These are phyloP conservation scores for Proliferodiscus dingleyae DNA, from an alignment of 2,329 filamentous ascomycete genomes.

Conservation along the genomic window DNA sequence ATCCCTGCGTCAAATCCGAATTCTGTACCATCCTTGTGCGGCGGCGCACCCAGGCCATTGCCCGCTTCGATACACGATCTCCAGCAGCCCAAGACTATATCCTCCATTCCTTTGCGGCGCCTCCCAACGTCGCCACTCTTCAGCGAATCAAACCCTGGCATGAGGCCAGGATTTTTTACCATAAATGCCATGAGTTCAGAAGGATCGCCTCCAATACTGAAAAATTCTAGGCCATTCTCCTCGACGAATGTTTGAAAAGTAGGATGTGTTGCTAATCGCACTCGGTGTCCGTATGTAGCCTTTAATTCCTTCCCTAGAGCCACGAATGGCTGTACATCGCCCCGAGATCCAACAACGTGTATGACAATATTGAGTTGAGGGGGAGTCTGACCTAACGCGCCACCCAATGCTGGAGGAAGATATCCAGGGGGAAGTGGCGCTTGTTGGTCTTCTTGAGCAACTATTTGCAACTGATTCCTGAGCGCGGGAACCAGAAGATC, in stretches of 20 bases:
- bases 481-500: constrained; percentile 63
- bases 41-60: constrained; percentile 45
- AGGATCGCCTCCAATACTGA: constrained; percentile 70
- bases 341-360: constrained; percentile 69
- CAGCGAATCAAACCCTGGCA: constrained; percentile 75
- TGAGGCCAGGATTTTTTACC: constrained; percentile 82
- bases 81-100: constrained; percentile 84
- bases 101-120: constrained; percentile 67
- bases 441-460: constrained; percentile 44
- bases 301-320: constrained; percentile 63
- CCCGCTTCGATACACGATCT: constrained; percentile 77
- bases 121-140: constrained; percentile 73
- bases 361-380: constrained; percentile 65
- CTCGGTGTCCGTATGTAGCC: constrained; percentile 62
- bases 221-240: constrained; percentile 70
- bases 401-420: constrained; percentile 68
- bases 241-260: constrained; percentile 65
- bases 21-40: constrained; percentile 21
- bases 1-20: constrained; percentile 28
- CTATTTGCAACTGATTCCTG: constrained; percentile 43
- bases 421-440: constrained; percentile 59
- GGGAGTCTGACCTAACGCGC: constrained; percentile 53
- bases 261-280: constrained; percentile 68
- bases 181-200: constrained; percentile 80
- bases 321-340: constrained; percentile 73